Evolutionary conservation across 2,329 filamentous ascomycete species (phyloP).

Genomic region (Diaporthe longicolla): DNA sequence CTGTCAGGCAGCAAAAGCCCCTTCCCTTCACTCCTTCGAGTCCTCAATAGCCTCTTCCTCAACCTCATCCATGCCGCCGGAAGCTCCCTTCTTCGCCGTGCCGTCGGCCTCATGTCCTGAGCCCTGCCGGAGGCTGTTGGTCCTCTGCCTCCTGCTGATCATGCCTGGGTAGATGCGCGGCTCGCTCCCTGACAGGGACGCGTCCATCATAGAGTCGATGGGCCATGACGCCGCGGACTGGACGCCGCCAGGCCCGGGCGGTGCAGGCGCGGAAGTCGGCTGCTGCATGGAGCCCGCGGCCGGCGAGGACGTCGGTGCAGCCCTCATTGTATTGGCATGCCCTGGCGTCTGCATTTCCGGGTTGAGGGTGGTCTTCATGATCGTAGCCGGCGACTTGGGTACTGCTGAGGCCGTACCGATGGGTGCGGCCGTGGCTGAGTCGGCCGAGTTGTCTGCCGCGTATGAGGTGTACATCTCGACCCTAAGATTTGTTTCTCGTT

Average conservation of each 20-base stretch:
- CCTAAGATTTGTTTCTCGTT: constrained; percentile 47
- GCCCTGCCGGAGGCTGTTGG: constrained; percentile 57
- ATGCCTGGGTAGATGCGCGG: constrained; percentile 81
- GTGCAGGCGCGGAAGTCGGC: constrained; percentile 19
- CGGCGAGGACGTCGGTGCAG: constrained; percentile 39
- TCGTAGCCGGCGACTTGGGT: constrained; percentile 46
- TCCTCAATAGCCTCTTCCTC: constrained; percentile 10
- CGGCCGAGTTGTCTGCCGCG: constrained; percentile 44
- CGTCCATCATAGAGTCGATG: constrained; percentile 56
- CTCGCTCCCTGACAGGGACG: constrained; percentile 70
- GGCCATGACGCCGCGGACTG: constrained; percentile 39
- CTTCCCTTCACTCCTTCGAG: constrained; percentile 19
- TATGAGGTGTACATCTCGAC: constrained; percentile 60
- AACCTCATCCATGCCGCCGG: constrained; percentile 25
- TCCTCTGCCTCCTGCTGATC: constrained; percentile 63
- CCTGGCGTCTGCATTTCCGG: constrained; percentile 27
- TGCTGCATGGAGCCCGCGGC: constrained; percentile 29
- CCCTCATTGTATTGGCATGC: not conserved
- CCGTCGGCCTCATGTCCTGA: constrained; percentile 57
- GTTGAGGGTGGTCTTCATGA: constrained; percentile 43
- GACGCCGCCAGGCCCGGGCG: not conserved
- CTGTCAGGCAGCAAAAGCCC: not conserved
- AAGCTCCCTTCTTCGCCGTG: not conserved
- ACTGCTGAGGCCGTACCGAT: constrained; percentile 30
- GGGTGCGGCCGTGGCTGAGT: constrained; percentile 12